A percentile compares a stretch with the other conserved stretches of the same genome.
These are phyloP conservation scores for Russula olivacea DNA, from an alignment of 768 basidiomycete species.

Conservation along the genomic window DNA sequence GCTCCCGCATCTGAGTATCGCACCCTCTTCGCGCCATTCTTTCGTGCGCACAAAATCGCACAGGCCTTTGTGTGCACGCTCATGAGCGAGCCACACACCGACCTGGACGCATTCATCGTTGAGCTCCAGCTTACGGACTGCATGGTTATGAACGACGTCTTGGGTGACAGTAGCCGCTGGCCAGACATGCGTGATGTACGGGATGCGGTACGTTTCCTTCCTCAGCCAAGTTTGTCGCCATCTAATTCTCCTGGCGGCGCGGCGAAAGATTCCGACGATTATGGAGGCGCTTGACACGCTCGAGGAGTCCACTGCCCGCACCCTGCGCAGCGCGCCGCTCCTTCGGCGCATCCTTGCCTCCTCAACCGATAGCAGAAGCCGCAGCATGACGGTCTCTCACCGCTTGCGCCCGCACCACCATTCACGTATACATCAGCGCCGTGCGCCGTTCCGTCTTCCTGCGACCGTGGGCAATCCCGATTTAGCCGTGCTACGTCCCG, in stretches of 20 bases:
- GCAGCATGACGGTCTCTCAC: background rate
- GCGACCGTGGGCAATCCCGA: conserved; percentile 42
- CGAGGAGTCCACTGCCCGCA: background rate
- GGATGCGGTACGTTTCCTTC: conserved; percentile 14
- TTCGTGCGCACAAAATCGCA: conserved; percentile 14
- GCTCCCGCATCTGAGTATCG: conserved; percentile 6
- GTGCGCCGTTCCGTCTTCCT: conserved; percentile 19
- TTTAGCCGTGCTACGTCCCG: conserved; percentile 47
- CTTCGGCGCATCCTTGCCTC: conserved; percentile 6
- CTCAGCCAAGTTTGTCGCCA: background rate
- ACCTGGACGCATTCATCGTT: background rate
- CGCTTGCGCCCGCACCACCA: background rate
- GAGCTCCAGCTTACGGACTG: conserved; percentile 4
- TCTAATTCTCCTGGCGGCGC: background rate
- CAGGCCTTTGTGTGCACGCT: conserved; percentile 15
- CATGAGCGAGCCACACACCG: background rate
- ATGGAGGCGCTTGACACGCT: conserved; percentile 14
- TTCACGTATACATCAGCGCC: background rate
- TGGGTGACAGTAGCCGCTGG: background rate
- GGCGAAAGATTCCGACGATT: conserved; percentile 10
- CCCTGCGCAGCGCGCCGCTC: conserved; percentile 9
- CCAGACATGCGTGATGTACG: conserved; percentile 1
- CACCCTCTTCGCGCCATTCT: conserved; percentile 7
- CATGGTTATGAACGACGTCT: background rate
- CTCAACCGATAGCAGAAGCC: background rate